Evolutionary conservation across 371 early-diverging fungal species (phyloP).

Genomic region (Coemansia sp.): DNA sequence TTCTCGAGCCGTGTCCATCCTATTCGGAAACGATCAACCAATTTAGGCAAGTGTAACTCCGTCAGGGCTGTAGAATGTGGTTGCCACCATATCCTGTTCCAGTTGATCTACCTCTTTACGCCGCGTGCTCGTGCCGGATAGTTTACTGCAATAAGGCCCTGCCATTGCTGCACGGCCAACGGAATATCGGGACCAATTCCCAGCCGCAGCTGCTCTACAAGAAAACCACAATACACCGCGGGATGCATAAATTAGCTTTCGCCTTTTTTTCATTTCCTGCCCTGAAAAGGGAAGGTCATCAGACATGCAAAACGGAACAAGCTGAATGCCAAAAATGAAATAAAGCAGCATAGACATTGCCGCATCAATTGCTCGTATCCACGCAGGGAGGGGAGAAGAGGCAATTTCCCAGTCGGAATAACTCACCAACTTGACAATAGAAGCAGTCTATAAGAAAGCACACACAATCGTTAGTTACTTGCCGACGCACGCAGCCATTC

Average conservation of each 20-base stretch:
- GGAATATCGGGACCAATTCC: constrained; percentile 68
- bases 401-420: no score
- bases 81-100: background rate
- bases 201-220: constrained; percentile 71
- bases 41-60: background rate
- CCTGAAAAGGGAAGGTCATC: background rate
- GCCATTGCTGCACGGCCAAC: constrained; percentile 90
- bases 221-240: no score
- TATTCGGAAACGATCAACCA: constrained; percentile 9
- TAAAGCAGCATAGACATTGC: background rate
- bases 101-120: constrained; percentile 49
- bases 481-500: background rate
- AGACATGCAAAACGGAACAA: background rate
- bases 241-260: constrained; percentile 5
- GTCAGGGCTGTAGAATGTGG: background rate
- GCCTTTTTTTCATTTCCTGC: no score
- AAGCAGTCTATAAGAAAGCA: constrained; percentile 62
- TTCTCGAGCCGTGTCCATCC: constrained; percentile 54
- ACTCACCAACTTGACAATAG: constrained; percentile 74
- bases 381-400: background rate
- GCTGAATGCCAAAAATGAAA: constrained; percentile 2
- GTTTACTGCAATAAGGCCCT: constrained; percentile 80
- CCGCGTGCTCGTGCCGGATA: constrained; percentile 62
- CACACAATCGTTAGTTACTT: background rate
- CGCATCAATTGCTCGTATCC: background rate